phyloP scores from a whole-genome alignment of 2,329 filamentous ascomycete genomes.

The Arthrobotrys musiformis region DNA sequence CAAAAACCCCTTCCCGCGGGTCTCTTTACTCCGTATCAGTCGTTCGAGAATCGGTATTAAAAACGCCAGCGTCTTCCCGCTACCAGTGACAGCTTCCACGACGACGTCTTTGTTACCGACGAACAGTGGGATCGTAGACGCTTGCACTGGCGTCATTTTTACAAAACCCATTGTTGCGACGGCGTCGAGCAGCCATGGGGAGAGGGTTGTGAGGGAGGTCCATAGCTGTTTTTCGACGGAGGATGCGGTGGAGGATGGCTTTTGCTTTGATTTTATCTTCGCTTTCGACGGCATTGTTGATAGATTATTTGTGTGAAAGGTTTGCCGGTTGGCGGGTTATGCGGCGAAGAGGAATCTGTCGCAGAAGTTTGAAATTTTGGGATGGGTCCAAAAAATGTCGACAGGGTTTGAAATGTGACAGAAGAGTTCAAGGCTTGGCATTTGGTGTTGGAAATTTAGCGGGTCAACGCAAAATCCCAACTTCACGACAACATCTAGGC shows the following conservation, averaged over 20 bases:
- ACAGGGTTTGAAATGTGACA: conserved; percentile 15
- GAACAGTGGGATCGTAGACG: conserved; percentile 87
- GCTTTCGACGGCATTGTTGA: conserved; percentile 51
- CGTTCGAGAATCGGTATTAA: conserved; percentile 85
- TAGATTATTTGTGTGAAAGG: no score
- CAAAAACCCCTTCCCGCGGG: conserved; percentile 81
- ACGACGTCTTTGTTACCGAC: conserved; percentile 91
- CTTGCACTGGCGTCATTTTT: conserved; percentile 94
- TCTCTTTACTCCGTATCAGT: conserved; percentile 70
- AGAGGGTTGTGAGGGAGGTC: conserved; percentile 76
- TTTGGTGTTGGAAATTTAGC: not conserved
- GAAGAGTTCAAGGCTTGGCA: conserved; percentile 7
- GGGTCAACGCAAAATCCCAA: conserved; percentile 9
- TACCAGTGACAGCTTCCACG: conserved; percentile 91
- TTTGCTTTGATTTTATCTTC: conserved; percentile 37
- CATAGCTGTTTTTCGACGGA: conserved; percentile 68
- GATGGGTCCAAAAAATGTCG: not conserved
- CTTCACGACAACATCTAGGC: no score
- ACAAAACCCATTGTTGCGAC: conserved; percentile 84
- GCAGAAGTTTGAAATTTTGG: not conserved
- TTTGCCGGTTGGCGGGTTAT: conserved; percentile 31
- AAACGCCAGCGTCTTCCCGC: conserved; percentile 89
- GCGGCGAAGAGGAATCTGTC: not conserved
- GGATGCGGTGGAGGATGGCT: conserved; percentile 66
- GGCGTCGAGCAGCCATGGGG: conserved; percentile 86